Percentiles rank a stretch among this genome's conserved stretches.
Conservation (phyloP, 306 rosid genomes). For the Gynostemma pentaphyllum region DNA sequence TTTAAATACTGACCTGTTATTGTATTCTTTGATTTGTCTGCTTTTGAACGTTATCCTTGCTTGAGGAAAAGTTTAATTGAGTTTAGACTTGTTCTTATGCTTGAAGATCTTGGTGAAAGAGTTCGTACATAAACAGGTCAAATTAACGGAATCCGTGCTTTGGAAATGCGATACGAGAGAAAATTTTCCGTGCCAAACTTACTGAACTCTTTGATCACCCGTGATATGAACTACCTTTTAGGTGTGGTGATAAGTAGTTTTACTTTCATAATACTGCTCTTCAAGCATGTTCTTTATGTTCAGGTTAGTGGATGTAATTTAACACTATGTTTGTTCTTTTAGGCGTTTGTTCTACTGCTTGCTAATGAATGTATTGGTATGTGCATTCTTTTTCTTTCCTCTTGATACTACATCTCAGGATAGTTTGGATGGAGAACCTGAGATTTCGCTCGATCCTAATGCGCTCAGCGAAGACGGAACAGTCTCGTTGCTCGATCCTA, state of each 20-base stretch:
- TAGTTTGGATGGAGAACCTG: slow-evolving; percentile 48
- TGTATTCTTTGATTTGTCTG: too few relatives aligned
- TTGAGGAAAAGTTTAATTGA: not conserved
- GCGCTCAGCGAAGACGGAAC: slow-evolving; percentile 70
- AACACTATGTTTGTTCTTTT: not conserved
- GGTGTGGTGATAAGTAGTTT: slow-evolving; percentile 46
- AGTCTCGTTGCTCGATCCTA: slow-evolving; percentile 52
- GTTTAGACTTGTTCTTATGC: slow-evolving; percentile 30
- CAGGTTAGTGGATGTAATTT: slow-evolving; percentile 64
- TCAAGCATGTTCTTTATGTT: slow-evolving; percentile 66
- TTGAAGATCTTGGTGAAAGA: slow-evolving; percentile 84
- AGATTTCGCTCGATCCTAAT: slow-evolving; percentile 79
- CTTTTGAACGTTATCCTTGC: too few relatives aligned
- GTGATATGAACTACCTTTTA: slow-evolving; percentile 58
- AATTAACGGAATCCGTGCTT: slow-evolving; percentile 54
- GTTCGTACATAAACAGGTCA: slow-evolving; percentile 62
- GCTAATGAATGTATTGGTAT: not conserved
- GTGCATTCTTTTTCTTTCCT: not conserved
- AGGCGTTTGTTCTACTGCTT: not conserved
- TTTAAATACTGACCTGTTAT: not conserved
- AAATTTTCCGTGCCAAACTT: slow-evolving; percentile 42
- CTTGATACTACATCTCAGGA: too few relatives aligned
- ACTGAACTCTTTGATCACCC: slow-evolving; percentile 76
- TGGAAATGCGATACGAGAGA: slow-evolving; percentile 36
- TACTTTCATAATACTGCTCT: slow-evolving; percentile 83